Percentiles rank a stretch among this genome's conserved stretches.
Conservation (phyloP, 1,284 basidiomycete species). For the Moesziomyces aphidis region DNA sequence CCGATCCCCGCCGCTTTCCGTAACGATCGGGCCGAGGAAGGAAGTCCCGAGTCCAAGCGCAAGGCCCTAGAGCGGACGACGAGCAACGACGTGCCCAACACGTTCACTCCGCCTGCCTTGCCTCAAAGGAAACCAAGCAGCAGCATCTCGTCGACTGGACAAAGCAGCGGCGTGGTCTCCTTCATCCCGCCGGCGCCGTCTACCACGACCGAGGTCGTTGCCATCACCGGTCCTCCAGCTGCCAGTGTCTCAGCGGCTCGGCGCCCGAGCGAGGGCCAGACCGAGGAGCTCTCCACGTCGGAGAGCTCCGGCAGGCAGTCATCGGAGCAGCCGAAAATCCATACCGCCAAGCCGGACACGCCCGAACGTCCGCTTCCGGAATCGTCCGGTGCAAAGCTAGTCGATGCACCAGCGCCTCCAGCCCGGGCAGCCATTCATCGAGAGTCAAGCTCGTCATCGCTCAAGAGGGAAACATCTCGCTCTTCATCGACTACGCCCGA, state of each 20-base stretch:
- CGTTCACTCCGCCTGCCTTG: constrained; percentile 9
- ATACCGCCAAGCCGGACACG: background rate
- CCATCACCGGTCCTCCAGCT: constrained; percentile 12
- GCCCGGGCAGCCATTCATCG: background rate
- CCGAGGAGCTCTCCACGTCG: background rate
- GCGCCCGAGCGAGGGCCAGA: background rate
- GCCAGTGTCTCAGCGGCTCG: constrained; percentile 1
- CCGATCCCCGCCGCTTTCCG: constrained; percentile 48
- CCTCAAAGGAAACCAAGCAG: constrained; percentile 30
- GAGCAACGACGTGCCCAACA: constrained; percentile 13
- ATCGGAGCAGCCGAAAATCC: background rate
- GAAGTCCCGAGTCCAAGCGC: constrained; percentile 16
- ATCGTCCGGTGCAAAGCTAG: background rate
- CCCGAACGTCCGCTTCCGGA: background rate
- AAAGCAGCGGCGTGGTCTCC: constrained; percentile 28
- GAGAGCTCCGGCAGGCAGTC: background rate
- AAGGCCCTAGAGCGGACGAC: constrained; percentile 17
- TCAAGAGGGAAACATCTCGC: background rate
- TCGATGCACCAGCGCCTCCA: background rate
- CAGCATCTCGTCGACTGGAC: constrained; percentile 36
- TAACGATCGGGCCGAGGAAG: constrained; percentile 19
- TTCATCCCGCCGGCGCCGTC: constrained; percentile 46
- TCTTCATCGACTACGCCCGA: background rate
- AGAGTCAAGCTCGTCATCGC: background rate
- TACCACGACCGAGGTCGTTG: constrained; percentile 32